Percentiles rank a stretch among this genome's conserved stretches.
Conservation (phyloP, 148 eudicot species). For the Chenopodium berlandieri region DNA sequence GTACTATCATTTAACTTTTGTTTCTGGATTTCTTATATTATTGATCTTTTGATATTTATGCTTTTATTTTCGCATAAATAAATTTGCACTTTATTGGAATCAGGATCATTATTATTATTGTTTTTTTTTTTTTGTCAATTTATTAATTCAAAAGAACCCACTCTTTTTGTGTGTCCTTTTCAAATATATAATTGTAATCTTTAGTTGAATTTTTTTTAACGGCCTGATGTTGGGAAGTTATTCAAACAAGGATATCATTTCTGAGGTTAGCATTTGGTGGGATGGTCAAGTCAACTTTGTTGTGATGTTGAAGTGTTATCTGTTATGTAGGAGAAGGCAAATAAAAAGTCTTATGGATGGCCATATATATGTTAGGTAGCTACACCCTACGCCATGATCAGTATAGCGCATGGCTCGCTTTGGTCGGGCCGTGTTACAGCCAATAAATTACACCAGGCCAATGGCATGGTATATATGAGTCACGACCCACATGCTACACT, state of each 20-base stretch:
- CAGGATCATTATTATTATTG: background rate
- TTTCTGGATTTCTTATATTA: background rate
- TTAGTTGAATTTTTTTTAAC: background rate
- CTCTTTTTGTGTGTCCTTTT: conserved; percentile 3
- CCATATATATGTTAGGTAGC: too few relatives aligned
- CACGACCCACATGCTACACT: background rate
- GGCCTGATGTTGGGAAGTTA: background rate
- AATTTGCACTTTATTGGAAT: background rate
- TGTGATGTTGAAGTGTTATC: background rate
- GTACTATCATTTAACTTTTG: background rate
- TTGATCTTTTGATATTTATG: background rate
- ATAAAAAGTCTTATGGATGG: too few relatives aligned
- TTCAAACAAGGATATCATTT: background rate
- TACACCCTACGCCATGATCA: too few relatives aligned
- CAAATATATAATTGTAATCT: background rate
- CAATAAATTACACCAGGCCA: background rate
- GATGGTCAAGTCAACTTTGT: background rate
- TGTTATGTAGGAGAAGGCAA: too few relatives aligned
- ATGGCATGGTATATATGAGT: background rate
- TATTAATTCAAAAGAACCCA: background rate
- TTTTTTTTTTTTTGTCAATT: background rate
- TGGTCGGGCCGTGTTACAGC: background rate
- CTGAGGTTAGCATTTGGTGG: background rate
- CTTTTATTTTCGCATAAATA: background rate
- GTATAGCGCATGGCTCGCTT: too few relatives aligned